Evolutionary conservation across 2,329 filamentous ascomycete genomes (phyloP).

Genomic region (Pestalotiopsis sp.): DNA sequence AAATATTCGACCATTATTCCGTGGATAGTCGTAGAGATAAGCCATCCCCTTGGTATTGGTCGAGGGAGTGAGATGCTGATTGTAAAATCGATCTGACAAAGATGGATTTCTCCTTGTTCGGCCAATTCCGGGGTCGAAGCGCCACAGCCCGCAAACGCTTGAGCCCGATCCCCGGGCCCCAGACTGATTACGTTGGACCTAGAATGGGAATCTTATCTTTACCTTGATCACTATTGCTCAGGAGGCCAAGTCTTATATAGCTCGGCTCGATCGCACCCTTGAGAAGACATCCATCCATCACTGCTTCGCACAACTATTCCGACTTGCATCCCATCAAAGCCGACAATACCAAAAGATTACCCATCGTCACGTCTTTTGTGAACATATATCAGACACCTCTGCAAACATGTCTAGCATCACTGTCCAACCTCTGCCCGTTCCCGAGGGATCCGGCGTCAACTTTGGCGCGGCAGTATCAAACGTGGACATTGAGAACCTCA

Average conservation of each 20-base stretch:
- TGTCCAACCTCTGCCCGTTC: slow-evolving; percentile 38
- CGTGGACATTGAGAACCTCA: slow-evolving; percentile 62
- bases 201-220: not conserved
- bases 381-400: not conserved
- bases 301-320: not conserved
- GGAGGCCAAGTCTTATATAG: not conserved
- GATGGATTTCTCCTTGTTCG: not conserved
- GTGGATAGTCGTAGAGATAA: not conserved
- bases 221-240: not conserved
- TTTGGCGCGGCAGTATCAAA: slow-evolving; percentile 64
- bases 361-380: not conserved
- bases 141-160: not conserved
- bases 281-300: not conserved
- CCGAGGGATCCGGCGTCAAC: slow-evolving; percentile 45
- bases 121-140: not conserved
- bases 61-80: not conserved
- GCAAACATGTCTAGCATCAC: slow-evolving; percentile 23
- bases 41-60: not conserved
- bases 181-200: not conserved
- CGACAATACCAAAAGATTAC: not conserved
- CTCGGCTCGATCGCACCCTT: not conserved
- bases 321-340: not conserved
- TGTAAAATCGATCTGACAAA: not conserved
- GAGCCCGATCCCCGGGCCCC: not conserved
- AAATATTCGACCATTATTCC: not conserved